phyloP scores from a whole-genome alignment of 441 rosid genomes.

The Erodium moschatum region DNA sequence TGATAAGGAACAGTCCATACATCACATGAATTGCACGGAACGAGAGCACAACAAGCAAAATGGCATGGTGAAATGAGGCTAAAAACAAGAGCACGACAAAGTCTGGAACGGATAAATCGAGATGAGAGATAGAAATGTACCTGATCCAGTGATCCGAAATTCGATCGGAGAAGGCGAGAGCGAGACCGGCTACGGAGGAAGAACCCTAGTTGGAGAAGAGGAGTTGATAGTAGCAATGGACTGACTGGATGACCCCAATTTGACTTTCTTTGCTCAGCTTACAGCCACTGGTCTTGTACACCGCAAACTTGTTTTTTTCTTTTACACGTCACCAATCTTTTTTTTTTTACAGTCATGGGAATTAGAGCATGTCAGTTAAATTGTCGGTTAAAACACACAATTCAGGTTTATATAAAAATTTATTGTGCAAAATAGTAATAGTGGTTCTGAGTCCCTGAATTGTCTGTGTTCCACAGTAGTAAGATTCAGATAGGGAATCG shows the following conservation, averaged over 20 bases:
- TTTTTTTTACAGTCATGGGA: too few relatives aligned
- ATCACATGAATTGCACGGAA: not conserved
- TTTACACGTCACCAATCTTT: too few relatives aligned
- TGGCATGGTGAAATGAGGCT: not conserved
- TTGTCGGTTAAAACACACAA: too few relatives aligned
- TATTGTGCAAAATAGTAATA: too few relatives aligned
- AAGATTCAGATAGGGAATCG: too few relatives aligned
- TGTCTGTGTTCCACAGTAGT: too few relatives aligned
- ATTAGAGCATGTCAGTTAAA: too few relatives aligned
- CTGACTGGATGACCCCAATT: not conserved
- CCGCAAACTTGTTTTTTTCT: too few relatives aligned
- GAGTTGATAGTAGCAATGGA: not conserved
- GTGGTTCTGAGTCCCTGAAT: too few relatives aligned
- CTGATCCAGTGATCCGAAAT: not conserved
- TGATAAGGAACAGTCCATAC: not conserved
- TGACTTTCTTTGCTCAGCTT: not conserved
- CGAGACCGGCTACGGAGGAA: not conserved
- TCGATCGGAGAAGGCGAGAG: not conserved
- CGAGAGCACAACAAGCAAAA: not conserved
- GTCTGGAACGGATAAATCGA: not conserved
- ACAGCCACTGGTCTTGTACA: not conserved
- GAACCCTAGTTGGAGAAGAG: constrained; percentile 3
- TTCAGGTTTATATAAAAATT: too few relatives aligned
- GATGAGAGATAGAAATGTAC: not conserved
- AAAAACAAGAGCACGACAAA: too few relatives aligned